Percentiles rank a stretch among this genome's conserved stretches.
Evolutionary conservation across 805 yeast species (phyloP).

Genomic region (Blastobotrys attinorum): DNA sequence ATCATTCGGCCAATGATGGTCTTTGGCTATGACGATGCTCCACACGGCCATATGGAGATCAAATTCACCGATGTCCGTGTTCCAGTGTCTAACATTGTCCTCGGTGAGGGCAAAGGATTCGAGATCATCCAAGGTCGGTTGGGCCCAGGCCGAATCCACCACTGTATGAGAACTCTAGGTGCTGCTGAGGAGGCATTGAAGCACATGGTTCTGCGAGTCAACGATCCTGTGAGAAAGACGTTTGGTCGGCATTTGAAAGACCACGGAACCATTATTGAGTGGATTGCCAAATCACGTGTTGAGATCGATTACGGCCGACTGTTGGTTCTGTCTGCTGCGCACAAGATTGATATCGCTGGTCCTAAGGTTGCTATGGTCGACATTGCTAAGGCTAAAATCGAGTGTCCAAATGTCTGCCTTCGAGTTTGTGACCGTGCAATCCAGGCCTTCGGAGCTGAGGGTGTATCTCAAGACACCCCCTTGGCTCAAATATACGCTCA

Average conservation of each 20-base stretch:
- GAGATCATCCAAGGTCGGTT: conserved; percentile 55
- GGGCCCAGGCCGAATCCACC: conserved; percentile 67
- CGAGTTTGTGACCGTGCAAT: conserved; percentile 53
- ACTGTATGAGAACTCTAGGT: conserved; percentile 59
- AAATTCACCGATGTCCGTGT: conserved; percentile 43
- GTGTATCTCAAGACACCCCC: conserved; percentile 53
- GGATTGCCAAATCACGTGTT: conserved; percentile 45
- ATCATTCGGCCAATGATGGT: conserved; percentile 45
- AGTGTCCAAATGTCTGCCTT: conserved; percentile 48
- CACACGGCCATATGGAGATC: conserved; percentile 64
- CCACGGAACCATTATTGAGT: conserved; percentile 43
- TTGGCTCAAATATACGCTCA: conserved; percentile 46
- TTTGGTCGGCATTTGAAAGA: conserved; percentile 44
- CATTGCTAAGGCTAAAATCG: conserved; percentile 57
- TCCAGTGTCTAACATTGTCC: conserved; percentile 36
- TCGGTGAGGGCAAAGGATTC: conserved; percentile 51
- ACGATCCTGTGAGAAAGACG: conserved; percentile 40
- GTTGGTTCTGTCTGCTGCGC: conserved; percentile 53
- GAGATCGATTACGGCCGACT: conserved; percentile 47
- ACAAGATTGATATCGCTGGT: conserved; percentile 44
- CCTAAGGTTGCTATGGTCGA: conserved; percentile 49
- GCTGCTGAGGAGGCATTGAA: conserved; percentile 49
- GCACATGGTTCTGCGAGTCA: conserved; percentile 40
- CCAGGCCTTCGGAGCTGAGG: conserved; percentile 59
- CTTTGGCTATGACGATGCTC: conserved; percentile 60